Base-by-base conservation (phyloP, 495 filamentous ascomycete species). In the Filosporella fistucella region DNA sequence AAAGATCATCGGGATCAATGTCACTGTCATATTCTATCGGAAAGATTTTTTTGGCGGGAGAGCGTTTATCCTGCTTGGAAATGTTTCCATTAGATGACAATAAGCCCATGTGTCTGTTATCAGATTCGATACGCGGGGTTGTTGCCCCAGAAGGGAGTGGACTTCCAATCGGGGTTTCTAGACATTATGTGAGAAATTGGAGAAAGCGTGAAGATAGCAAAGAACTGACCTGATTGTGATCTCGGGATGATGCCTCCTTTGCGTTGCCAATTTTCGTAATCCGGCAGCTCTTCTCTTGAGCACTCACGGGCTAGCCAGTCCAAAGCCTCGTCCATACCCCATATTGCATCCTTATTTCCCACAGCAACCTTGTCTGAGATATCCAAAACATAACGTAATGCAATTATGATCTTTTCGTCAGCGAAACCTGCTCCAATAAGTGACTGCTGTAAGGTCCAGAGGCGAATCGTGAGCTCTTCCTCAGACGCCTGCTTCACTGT, bases 271-370 rank as follows among this genome's bases (percentile, higher is more conserved):
- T 42, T 68, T 8, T 81, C 80, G 64, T 91, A 91, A 37, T 80
- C 78, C 1, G 83, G 82, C 24, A 93, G 74, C 56, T 91, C 84
- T 4, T 78, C 75, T 51, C 69, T 67, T 13, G 74, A 66, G 57
- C 80, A 85, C 54, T 89, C 75, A 51, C 86, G 68, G 17, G 88
- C 86, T 16, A 96, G 69, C 88, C 87, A 95, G 55, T 95, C 86
- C 23, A 96, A 54, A n/a, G 79, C 77, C 60, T 93, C 89, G 47
- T 93, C 84, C 37, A 96, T 66, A 16, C 90, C 90, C 85, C 89
- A 94, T 10, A 88, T 74, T 4, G 70, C 64, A 32, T 93, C 88
- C 49, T 81, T 86, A 52, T 54, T 67, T 7, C 68, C 68, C 25
- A 63, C 53, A 16, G 60, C 48, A 10, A 80, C 68, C 51, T 71